Base-by-base conservation (phyloP, 225 moss, liverwort and hornwort genomes). In the Ulota crispa region DNA sequence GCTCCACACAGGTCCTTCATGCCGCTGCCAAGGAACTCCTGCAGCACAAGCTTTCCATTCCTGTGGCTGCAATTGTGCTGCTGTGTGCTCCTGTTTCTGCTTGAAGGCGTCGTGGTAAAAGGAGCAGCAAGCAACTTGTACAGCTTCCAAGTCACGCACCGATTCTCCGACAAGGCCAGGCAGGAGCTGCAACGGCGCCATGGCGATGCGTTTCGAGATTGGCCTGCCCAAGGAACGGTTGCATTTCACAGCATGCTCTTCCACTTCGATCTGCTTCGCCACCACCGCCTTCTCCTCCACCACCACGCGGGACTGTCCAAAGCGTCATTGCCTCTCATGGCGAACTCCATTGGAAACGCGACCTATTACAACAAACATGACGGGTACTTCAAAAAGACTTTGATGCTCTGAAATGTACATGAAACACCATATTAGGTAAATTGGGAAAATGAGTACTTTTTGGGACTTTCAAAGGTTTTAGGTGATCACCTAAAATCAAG, bases 131-230 rank as follows among this genome's bases (percentile, higher is more conserved):
- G 62, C 27, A 34, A n/a, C 67, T 82, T 81, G 78, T 90, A 84
- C 68, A 77, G 65, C 65, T 84, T 90, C 5, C 84, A 90, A 63
- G 77, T 90, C 2, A 90, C 88, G 13, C 90, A 88, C 65, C 71
- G 90, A 50, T 90, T 64, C 75, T 90, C 90, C 13, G 80, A 86
- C 43, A 90, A 82, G 80, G 90, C 88, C 4, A 70, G 90, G 26
- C 37, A 30, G 26, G 88, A 86, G 77, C 82, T 90, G 2, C 76
- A 79, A 54, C 73, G 54, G 60, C 84, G 82, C 16, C 84, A 90
- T 77, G 88, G 90, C 18, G 53, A 74, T 0, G 20, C 34, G 0
- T 86, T 90, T 16, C 77, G 47, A 11, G 77, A 86, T 21, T 90
- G 90, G 90, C 88, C 90, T 41, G 5, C n/a, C 12, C 77, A 84